These are phyloP conservation scores for Zea mays DNA, from an alignment of 176 grass and related monocot species.

Conservation along the genomic window Zm-B73-REFERENCE-NAM-5.0 NC_050102.1:180182001-180182500, in stretches of 20 bases:
- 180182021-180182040: slow-evolving; percentile 88
- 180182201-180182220: slow-evolving; percentile 9
- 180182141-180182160: slow-evolving; percentile 91
- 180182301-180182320: neutral
- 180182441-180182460: no score
- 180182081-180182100: slow-evolving; percentile 85
- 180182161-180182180: neutral
- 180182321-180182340: neutral
- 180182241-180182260: slow-evolving; percentile 8
- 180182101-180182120: slow-evolving; percentile 61
- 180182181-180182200: slow-evolving; percentile 14
- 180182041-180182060: slow-evolving; percentile 72
- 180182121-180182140: slow-evolving; percentile 83
- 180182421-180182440: no score
- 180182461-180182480: no score
- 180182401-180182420: no score
- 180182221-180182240: neutral
- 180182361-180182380: no score
- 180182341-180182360: neutral
- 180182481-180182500: no score
- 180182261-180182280: neutral
- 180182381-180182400: no score
- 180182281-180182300: neutral
- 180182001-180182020: slow-evolving; percentile 93
- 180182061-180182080: slow-evolving; percentile 93